Evolutionary conservation across 2,329 filamentous ascomycete genomes (phyloP).

Genomic region (Hymenoscyphus linearis): DNA sequence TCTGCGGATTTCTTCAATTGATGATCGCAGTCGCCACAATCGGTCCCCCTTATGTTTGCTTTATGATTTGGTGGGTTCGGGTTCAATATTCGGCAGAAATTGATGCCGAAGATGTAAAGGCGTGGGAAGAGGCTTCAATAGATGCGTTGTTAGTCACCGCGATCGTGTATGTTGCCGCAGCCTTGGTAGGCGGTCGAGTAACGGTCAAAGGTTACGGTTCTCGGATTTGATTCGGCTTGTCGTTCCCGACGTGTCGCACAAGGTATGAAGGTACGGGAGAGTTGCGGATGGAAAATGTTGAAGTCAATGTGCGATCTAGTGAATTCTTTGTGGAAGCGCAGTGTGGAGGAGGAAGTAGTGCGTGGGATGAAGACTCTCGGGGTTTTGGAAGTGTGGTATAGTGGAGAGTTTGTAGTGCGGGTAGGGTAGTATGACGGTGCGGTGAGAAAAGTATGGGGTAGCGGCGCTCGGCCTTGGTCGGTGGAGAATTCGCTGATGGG

Average conservation of each 20-base stretch:
- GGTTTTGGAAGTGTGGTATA: background rate
- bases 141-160: slow-evolving; percentile 18
- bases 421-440: background rate
- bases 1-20: slow-evolving; percentile 19
- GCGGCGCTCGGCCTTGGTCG: background rate
- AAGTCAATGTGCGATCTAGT: slow-evolving; percentile 12
- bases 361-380: slow-evolving; percentile 1
- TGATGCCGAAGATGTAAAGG: background rate
- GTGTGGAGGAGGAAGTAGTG: background rate
- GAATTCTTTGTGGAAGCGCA: background rate
- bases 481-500: background rate
- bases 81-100: slow-evolving; percentile 15
- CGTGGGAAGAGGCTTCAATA: slow-evolving; percentile 12
- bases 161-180: slow-evolving; percentile 20
- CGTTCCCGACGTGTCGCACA: slow-evolving; percentile 22
- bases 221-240: slow-evolving; percentile 25
- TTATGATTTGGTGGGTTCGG: slow-evolving; percentile 10
- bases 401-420: background rate
- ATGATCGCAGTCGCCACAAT: slow-evolving; percentile 11
- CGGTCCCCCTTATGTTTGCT: slow-evolving; percentile 11
- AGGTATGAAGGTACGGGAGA: slow-evolving; percentile 15
- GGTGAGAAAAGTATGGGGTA: background rate
- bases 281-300: slow-evolving; percentile 8
- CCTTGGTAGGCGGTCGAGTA: slow-evolving; percentile 27
- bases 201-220: slow-evolving; percentile 17